phyloP scores from a whole-genome alignment of 805 yeast species.

The Metschnikowia dekortorum region DNA sequence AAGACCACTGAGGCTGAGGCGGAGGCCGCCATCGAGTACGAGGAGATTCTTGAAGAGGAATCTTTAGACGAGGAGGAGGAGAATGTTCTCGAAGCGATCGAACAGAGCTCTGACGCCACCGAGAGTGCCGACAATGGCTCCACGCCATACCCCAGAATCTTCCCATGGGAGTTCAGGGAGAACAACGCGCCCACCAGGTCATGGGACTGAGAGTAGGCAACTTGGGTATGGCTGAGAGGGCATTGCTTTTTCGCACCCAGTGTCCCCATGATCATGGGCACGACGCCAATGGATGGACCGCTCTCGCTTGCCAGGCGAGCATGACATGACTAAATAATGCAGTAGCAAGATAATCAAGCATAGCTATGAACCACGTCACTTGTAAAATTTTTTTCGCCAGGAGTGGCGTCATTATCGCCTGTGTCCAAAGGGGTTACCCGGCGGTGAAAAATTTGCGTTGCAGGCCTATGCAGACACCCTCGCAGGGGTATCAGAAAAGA shows the following conservation, averaged over 20 bases:
- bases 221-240: not conserved
- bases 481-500: constrained; percentile 7
- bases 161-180: constrained; percentile 35
- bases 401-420: not conserved
- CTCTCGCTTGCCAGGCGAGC: not conserved
- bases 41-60: constrained; percentile 7
- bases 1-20: constrained; percentile 1
- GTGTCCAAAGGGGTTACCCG: constrained; percentile 15
- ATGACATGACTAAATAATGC: not conserved
- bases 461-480: constrained; percentile 9
- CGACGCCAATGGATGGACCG: no score
- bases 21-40: not conserved
- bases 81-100: not conserved
- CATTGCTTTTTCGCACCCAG: constrained; percentile 4
- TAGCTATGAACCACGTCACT: not conserved
- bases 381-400: not conserved
- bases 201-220: constrained; percentile 16
- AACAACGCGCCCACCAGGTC: constrained; percentile 21
- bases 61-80: constrained; percentile 4
- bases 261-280: not conserved
- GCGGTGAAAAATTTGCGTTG: constrained; percentile 16
- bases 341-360: not conserved
- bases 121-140: not conserved
- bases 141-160: constrained; percentile 19
- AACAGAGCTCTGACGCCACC: not conserved